Evolutionary conservation across 1,284 basidiomycete species (phyloP), one percentile per base, ranked within the genome.

Genomic region (Mycosarcoma mackinlayi): DNA sequence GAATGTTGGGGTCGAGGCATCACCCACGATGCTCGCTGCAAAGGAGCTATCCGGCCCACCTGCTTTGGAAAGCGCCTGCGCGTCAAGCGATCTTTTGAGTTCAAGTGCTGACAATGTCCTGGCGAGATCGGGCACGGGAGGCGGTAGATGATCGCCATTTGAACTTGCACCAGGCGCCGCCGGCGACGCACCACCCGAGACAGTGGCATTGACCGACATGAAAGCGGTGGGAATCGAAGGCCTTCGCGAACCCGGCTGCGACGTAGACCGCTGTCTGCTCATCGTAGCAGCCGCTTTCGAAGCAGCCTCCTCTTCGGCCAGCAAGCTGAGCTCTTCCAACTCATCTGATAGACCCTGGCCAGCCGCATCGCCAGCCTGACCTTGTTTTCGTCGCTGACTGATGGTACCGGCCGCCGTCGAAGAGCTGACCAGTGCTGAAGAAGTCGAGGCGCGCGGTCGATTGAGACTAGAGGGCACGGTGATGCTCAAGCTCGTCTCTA

Each of bases 221-320:
- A 78, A 76, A 0, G 57, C 53, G 5, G 60, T 54, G 0, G 76
- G 76, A 21, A 78, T 74, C 16, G 64, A 53, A 1, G 76, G 76
- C 37, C 76, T 34, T 18, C 71, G 44, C 27, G 57, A 54, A n/a
- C 64, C 60, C 5, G 74, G 74, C 34, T 78, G 76, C 14, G 76
- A 78, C 8, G 56, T 58, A 1, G 76, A 66, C 35, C 76, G 33
- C 48, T 75, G 73, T 13, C 76, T 53, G 25, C 25, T 47, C 25
- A 47, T 28, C 50, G 45, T 45, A 10, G 21, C 39, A 18, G 25
- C 25, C 9, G 30, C 14, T 14, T 31, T 31, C 3, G 34, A 27
- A 18, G 16, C 34, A n/a, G 21, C 24, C 11, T 56, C 42, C 4
- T 56, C 40, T n/a, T n/a, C n/a, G n/a, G n/a, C n/a, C 34, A 25